Percentiles rank a stretch among this genome's conserved stretches.
Conservation (phyloP, 108 stramenopile genomes). For the Cylindrotheca closterium region DNA sequence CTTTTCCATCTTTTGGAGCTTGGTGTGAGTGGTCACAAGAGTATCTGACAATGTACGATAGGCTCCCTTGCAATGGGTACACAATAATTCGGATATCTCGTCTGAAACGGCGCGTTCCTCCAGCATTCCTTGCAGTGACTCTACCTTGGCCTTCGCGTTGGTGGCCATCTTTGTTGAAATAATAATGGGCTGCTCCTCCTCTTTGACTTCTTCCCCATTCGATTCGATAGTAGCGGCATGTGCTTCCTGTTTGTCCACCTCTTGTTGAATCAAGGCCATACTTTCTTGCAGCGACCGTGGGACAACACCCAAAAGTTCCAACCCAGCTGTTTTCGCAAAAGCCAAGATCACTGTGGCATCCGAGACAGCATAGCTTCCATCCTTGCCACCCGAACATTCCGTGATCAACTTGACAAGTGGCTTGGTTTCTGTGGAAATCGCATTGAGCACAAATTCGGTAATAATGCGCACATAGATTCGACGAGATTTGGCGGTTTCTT, state of each 20-base stretch:
- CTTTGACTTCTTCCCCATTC: neutral
- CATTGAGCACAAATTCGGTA: conserved; percentile 69
- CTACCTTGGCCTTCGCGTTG: conserved; percentile 11
- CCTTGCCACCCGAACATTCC: conserved; percentile 72
- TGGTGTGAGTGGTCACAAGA: conserved; percentile 72
- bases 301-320: conserved; percentile 61
- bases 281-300: conserved; percentile 44
- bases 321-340: conserved; percentile 76
- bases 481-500: conserved; percentile 48
- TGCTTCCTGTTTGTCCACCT: conserved; percentile 20
- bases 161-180: conserved; percentile 13
- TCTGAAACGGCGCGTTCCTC: conserved; percentile 36
- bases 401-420: conserved; percentile 61
- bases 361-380: conserved; percentile 54
- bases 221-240: neutral
- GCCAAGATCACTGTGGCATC: conserved; percentile 80
- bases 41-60: conserved; percentile 65
- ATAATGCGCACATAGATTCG: conserved; percentile 67
- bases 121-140: conserved; percentile 13
- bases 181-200: conserved; percentile 5
- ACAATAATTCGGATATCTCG: conserved; percentile 32
- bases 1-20: conserved; percentile 79
- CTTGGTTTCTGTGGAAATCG: conserved; percentile 61
- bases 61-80: conserved; percentile 67
- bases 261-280: conserved; percentile 19